Base-by-base conservation (phyloP, 2,329 filamentous ascomycete species). In the Gaeumannomyces sp. region DNA sequence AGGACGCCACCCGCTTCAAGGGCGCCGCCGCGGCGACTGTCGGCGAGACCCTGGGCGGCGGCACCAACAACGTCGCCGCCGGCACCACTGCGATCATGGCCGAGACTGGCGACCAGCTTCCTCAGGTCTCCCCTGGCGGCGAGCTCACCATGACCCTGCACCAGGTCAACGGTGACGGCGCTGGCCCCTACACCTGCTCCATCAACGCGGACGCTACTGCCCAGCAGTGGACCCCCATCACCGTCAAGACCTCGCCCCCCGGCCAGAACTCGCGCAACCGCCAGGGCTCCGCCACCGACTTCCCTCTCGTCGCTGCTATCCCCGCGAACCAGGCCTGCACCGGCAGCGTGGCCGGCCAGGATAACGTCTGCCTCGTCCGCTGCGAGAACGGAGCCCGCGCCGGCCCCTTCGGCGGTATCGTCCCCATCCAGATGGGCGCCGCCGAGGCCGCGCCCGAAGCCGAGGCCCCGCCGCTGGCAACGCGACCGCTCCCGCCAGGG, bases 131-230 rank as follows among this genome's bases (percentile, higher is more conserved):
- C 13, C 70, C 78, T 0, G 86, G 86, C 61, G 87, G 87, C 65
- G 70, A 79, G 65, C 70, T 89, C 66, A 76, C 76, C 69, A 88
- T 89, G 80, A 89, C 85, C 1, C 77, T 89, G 13, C 87, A 89
- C 76, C 86, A 89, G 73, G 85, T 89, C 73, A 89, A 89, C 75
- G 79, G 79, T 45, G 87, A 90, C 69, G 87, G 87, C 65, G 87
- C 29, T 5, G 60, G 87, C 25, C 86, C 86, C 2, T 89, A 87
- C 75, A 83, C 77, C 7, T 88, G 86, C 77, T 85, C 85, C 80
- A 86, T 89, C 72, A 87, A 88, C 70, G 74, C 78, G 64, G 85
- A 86, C 65, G 86, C 79, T 64, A 86, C 85, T 5, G 86, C 80
- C 35, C 71, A 77, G 60, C 72, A 77, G 68, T 88, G 84, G 81